Evolutionary conservation across 306 rosid genomes (phyloP).

Genomic region (Inga laurina): DNA sequence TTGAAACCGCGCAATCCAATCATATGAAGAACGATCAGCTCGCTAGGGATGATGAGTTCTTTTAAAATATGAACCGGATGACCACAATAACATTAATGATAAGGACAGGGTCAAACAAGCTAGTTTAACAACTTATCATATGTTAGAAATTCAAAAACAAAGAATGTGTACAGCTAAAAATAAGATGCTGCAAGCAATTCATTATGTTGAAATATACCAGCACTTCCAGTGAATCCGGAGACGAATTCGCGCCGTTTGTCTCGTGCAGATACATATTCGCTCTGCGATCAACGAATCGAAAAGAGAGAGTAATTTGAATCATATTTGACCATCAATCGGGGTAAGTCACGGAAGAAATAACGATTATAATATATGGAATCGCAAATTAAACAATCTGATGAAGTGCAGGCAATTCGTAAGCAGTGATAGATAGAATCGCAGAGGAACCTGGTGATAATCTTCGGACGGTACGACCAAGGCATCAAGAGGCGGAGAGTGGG

Average conservation of each 20-base stretch:
- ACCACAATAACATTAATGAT: background rate
- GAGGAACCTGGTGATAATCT: constrained; percentile 89
- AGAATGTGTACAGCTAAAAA: background rate
- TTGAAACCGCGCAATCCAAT: background rate
- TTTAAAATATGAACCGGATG: background rate
- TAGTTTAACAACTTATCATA: background rate
- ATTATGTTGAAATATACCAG: constrained; percentile 56
- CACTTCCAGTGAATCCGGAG: constrained; percentile 97
- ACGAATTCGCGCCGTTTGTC: constrained; percentile 87
- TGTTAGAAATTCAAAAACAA: constrained; percentile 14
- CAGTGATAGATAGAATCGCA: constrained; percentile 2
- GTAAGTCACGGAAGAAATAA: background rate
- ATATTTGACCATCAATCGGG: background rate
- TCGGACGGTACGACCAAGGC: constrained; percentile 94
- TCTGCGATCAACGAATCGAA: constrained; percentile 53
- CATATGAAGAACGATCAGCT: background rate
- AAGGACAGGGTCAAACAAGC: background rate
- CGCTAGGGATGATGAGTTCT: background rate
- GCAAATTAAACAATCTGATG: background rate
- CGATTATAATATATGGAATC: background rate
- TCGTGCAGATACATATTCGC: constrained; percentile 92
- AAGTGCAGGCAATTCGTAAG: background rate
- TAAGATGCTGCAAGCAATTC: background rate
- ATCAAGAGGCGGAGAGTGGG: constrained; percentile 83
- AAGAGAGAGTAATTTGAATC: background rate